Evolutionary conservation across 805 yeast genomes (phyloP).

Genomic region (Candida tibetensis): DNA sequence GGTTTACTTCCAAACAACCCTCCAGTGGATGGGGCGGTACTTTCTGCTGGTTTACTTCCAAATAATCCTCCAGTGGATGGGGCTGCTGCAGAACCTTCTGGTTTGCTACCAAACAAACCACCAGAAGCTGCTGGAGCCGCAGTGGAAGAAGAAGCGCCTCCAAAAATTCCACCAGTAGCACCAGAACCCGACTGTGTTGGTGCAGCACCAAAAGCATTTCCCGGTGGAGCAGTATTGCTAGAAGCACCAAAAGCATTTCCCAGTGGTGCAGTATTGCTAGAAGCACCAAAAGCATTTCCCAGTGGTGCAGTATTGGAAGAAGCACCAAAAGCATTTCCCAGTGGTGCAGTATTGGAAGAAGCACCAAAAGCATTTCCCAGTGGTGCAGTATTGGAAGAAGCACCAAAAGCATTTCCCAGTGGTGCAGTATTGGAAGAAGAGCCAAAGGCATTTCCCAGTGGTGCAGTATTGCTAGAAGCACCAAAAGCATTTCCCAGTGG

Average conservation of each 20-base stretch:
- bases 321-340: too few species aligned
- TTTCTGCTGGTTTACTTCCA: constrained; percentile 11
- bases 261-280: too few species aligned
- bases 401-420: too few species aligned
- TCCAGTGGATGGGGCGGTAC: not conserved
- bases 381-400: too few species aligned
- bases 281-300: too few species aligned
- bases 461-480: too few species aligned
- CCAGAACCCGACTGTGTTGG: not conserved
- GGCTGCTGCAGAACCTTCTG: constrained; percentile 2
- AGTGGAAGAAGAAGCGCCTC: constrained; percentile 2
- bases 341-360: too few species aligned
- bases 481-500: too few species aligned
- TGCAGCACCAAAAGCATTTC: not conserved
- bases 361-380: too few species aligned
- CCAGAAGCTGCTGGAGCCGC: constrained; percentile 5
- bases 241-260: too few species aligned
- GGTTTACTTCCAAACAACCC: constrained; percentile 5
- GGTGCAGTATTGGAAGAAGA: too few species aligned
- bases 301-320: not conserved
- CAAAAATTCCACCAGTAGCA: constrained; percentile 6
- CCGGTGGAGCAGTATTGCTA: not conserved
- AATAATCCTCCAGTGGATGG: constrained; percentile 15
- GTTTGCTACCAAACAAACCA: constrained; percentile 10
- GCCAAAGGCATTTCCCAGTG: too few species aligned